Evolutionary conservation across 106 monocot genomes (phyloP).

Genomic region (Vanilla planifolia): DNA sequence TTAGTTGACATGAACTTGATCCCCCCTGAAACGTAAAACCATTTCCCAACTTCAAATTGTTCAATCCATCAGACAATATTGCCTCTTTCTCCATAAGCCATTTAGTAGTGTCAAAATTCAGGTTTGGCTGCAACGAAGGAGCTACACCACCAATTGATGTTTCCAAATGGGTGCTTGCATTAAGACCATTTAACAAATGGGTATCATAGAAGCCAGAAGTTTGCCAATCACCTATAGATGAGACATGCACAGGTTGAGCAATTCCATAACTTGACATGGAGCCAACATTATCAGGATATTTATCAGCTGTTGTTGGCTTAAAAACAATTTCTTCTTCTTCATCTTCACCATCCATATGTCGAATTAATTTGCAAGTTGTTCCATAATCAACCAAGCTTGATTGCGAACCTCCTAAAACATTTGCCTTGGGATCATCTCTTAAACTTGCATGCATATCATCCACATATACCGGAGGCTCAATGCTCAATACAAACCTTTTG

Average conservation of each 20-base stretch:
- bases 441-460: slow-evolving; percentile 7
- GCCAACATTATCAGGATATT: slow-evolving; percentile 6
- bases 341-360: slow-evolving; percentile 42
- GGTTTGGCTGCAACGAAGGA: slow-evolving; percentile 18
- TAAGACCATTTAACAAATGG: too few relatives aligned
- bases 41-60: slow-evolving; percentile 45
- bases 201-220: too few relatives aligned
- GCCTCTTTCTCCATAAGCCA: slow-evolving; percentile 40
- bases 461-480: slow-evolving; percentile 24
- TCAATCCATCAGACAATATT: slow-evolving; percentile 29
- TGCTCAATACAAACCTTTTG: slow-evolving; percentile 62
- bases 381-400: slow-evolving; percentile 8
- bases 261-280: slow-evolving; percentile 20
- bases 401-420: slow-evolving; percentile 14
- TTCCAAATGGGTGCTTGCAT: slow-evolving; percentile 9
- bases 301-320: slow-evolving; percentile 56
- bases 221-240: slow-evolving; percentile 13
- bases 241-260: slow-evolving; percentile 20
- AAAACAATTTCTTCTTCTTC: slow-evolving; percentile 94
- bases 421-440: slow-evolving; percentile 5
- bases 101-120: slow-evolving; percentile 35
- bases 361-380: slow-evolving; percentile 11
- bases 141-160: background rate
- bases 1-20: too few relatives aligned
- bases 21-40: slow-evolving; percentile 18